A percentile compares a stretch with the other conserved stretches of the same genome.
Conservation (phyloP, 371 early-diverging fungal species). For the Circinella minor region DNA sequence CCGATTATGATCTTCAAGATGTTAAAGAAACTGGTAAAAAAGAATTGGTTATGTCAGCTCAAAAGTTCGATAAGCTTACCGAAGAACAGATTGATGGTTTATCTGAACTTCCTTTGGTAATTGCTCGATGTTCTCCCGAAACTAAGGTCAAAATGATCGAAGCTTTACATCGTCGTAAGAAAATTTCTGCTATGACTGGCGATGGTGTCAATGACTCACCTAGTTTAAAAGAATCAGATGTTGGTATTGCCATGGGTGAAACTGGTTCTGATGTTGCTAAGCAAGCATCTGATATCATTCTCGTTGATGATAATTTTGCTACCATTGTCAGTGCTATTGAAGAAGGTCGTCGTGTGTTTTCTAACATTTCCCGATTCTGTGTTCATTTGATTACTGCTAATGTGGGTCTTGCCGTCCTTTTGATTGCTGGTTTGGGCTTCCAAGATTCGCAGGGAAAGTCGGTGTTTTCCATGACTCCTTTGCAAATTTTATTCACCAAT, state of each 20-base stretch:
- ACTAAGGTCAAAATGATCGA: conserved; percentile 97
- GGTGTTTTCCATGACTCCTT: conserved; percentile 79
- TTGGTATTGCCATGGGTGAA: conserved; percentile 94
- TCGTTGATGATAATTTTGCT: conserved; percentile 88
- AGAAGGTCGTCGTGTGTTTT: conserved; percentile 88
- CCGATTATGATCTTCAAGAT: conserved; percentile 30
- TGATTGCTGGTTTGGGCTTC: conserved; percentile 75
- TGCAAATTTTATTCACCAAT: conserved; percentile 91
- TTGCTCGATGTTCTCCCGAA: conserved; percentile 95
- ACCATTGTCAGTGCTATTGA: conserved; percentile 84
- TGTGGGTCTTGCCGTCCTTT: conserved; percentile 70
- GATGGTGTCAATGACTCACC: conserved; percentile 95
- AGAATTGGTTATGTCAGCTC: conserved; percentile 81
- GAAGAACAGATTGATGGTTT: conserved; percentile 83
- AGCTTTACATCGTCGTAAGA: conserved; percentile 85
- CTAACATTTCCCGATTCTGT: conserved; percentile 93
- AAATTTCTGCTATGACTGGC: conserved; percentile 83
- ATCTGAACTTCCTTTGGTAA: conserved; percentile 84
- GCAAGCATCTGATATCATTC: conserved; percentile 89
- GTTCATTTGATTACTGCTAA: conserved; percentile 91
- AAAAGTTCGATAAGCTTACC: conserved; percentile 80
- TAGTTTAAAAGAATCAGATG: conserved; percentile 88
- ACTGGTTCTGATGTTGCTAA: conserved; percentile 92
- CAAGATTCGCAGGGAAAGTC: conserved; percentile 59
- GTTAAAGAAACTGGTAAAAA: conserved; percentile 24